phyloP scores from a whole-genome alignment of 495 filamentous ascomycete species.

The Mytilinidion resinicola region DNA sequence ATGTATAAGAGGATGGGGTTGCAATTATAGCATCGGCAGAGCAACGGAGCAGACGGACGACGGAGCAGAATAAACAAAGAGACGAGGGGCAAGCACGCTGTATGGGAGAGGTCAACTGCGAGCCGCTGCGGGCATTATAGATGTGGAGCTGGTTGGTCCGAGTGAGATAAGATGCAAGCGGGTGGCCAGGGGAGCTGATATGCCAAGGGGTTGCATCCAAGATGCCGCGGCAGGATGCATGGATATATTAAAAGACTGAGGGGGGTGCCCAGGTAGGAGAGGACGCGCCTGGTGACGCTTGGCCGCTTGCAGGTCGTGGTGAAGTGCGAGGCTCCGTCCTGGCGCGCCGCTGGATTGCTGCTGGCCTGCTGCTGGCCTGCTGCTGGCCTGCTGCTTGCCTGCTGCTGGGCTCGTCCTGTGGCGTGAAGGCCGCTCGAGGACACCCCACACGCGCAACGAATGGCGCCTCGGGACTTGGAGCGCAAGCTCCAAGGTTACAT shows the following conservation, averaged over 20 bases:
- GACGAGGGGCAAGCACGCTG: not conserved
- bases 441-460: conserved; percentile 1
- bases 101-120: not conserved
- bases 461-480: not conserved
- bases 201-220: conserved; percentile 8
- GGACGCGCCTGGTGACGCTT: not conserved
- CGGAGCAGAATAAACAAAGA: conserved; percentile 1
- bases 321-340: not conserved
- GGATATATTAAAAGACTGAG: not conserved
- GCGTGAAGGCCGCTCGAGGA: not conserved
- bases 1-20: not conserved
- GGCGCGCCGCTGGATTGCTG: not conserved
- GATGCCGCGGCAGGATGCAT: conserved; percentile 5
- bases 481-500: conserved; percentile 1
- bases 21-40: not conserved
- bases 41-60: not conserved
- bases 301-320: not conserved
- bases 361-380: not conserved
- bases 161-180: conserved; percentile 3
- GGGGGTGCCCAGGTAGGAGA: not conserved
- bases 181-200: not conserved
- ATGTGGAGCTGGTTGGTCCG: not conserved
- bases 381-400: not conserved
- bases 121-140: conserved; percentile 4
- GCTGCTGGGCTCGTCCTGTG: not conserved